Percentiles rank a stretch among this genome's conserved stretches.
These are phyloP conservation scores for Leptomonas pyrrhocoris DNA, from an alignment of 208 protist species.

Conservation along the genomic window DNA sequence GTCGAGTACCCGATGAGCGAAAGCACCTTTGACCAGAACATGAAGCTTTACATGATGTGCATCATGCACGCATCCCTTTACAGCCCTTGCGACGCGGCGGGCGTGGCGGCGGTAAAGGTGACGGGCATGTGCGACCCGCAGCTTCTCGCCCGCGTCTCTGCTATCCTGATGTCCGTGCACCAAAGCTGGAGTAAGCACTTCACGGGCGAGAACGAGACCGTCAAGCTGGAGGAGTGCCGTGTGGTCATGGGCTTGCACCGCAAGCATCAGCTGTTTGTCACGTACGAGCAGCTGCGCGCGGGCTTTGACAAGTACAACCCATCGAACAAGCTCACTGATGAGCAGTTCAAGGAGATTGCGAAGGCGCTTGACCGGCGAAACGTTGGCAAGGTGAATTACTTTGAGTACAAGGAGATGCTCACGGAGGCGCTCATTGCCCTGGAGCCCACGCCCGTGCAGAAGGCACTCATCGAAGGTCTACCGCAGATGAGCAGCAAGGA, in stretches of 20 bases:
- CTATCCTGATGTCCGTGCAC: conserved; percentile 88
- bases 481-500: conserved; percentile 77
- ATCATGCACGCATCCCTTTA: conserved; percentile 87
- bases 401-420: conserved; percentile 87
- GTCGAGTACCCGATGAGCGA: conserved; percentile 76
- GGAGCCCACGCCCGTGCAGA: conserved; percentile 60
- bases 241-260: conserved; percentile 76
- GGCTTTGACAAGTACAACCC: conserved; percentile 51
- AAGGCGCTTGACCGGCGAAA: conserved; percentile 69
- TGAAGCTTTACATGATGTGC: conserved; percentile 92
- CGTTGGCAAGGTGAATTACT: conserved; percentile 84
- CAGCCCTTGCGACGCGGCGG: conserved; percentile 53
- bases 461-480: conserved; percentile 62
- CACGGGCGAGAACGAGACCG: conserved; percentile 56
- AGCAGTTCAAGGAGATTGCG: conserved; percentile 60
- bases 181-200: conserved; percentile 84
- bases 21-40: conserved; percentile 87
- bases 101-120: conserved; percentile 91
- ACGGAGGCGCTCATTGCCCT: conserved; percentile 70
- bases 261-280: conserved; percentile 69
- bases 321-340: conserved; percentile 44
- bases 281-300: conserved; percentile 64
- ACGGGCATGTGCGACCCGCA: conserved; percentile 92
- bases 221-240: conserved; percentile 88
- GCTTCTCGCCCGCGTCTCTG: conserved; percentile 88